Base-by-base conservation (phyloP, 2,329 filamentous ascomycete genomes). In the Colletotrichum cuscutae region DNA sequence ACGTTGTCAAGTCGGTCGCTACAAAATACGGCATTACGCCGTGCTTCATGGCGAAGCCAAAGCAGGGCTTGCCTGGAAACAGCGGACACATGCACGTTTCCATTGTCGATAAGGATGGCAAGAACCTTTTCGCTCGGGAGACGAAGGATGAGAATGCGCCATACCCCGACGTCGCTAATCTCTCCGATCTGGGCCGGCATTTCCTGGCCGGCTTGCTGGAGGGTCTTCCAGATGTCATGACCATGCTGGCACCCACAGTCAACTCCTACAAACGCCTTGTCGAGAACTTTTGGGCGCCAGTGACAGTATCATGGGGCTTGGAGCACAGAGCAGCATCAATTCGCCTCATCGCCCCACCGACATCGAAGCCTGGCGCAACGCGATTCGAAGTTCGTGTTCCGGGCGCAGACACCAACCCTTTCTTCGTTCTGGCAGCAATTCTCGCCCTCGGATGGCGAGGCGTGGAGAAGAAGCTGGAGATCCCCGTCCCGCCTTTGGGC, bases 231-330 rank as follows among this genome's bases (percentile, higher is more conserved):
- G 95, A 98, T 79, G 91, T 98, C 76, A 99, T 99, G 97, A 97
- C 97, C 1, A 87, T 98, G 71, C 87, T 99, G 13, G 97, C 96
- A 1, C 97, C 97, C 0, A 99, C 95, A 1, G 90, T 99, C 79
- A 99, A 99, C 88, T 97, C 94, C 74, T 99, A 99, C 88, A 99
- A 99, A 85, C 92, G 97, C 4, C 89, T 99, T 0, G 97, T 99
- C 2, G 97, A 99, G 86, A 98, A 98, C 84, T 98, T 98, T 84
- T 99, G 97, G 97, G 97, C 97, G 0, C 97, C 97, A 0, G 97
- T 99, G 6, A 98, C 96, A 0, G 97, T 98, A 0, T 98, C 95
- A 0, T 99, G 97, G 97, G 97, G 97, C 1, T 85, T 98, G 5
- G 97, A 98, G 83, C 96, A 99, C 81, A 94, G 97, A 74, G 95